These are phyloP conservation scores for Prinsepia uniflora DNA, from an alignment of 306 rosid genomes.

Conservation along the genomic window DNA sequence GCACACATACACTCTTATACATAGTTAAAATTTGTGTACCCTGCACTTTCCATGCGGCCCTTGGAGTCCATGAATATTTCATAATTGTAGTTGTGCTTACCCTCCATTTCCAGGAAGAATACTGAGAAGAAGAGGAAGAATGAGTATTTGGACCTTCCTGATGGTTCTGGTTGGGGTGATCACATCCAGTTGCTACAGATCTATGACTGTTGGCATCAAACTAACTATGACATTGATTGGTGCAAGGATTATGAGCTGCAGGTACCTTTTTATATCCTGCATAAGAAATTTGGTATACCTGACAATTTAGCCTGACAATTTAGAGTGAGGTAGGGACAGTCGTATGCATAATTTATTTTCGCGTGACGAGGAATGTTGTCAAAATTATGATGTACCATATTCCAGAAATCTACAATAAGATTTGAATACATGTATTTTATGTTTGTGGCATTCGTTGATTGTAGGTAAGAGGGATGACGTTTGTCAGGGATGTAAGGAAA, in stretches of 20 bases:
- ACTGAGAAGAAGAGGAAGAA: conserved; percentile 81
- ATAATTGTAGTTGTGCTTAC: conserved; percentile 12
- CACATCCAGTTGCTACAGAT: conserved; percentile 88
- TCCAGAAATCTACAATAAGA: neutral
- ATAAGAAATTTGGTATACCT: conserved; percentile 3
- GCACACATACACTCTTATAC: neutral
- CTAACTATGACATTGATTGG: conserved; percentile 69
- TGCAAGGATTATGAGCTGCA: conserved; percentile 81
- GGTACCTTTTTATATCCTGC: conserved; percentile 41
- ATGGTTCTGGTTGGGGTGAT: conserved; percentile 94
- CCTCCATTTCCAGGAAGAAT: conserved; percentile 47
- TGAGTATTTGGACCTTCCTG: conserved; percentile 58
- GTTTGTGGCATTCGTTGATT: conserved; percentile 30
- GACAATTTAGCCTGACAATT: no score
- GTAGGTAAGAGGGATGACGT: conserved; percentile 92
- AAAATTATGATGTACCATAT: neutral
- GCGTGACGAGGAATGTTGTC: no score
- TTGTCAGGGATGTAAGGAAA: conserved; percentile 85
- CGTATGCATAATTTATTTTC: no score
- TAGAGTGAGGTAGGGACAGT: no score
- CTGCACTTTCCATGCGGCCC: conserved; percentile 5
- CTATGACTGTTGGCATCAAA: conserved; percentile 72
- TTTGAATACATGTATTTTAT: conserved; percentile 11
- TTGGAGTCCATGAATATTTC: neutral
- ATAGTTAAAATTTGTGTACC: neutral